phyloP scores from a whole-genome alignment of 2,329 filamentous ascomycete genomes.

The Pseudogymnoascus sp. region DNA sequence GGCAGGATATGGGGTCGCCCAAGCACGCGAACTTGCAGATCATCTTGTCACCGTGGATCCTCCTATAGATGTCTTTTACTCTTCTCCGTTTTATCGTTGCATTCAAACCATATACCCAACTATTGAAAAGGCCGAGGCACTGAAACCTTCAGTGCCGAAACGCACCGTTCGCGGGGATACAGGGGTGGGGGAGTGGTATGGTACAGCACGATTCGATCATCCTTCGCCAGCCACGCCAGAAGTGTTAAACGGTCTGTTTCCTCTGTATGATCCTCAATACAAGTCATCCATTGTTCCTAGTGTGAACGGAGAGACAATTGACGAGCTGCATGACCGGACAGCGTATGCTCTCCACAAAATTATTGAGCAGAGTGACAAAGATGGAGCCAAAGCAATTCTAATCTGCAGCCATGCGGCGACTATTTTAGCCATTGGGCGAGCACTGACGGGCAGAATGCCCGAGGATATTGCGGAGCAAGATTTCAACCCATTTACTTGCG shows the following conservation, averaged over 20 bases:
- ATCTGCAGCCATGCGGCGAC: conserved; percentile 86
- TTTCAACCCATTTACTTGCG: conserved; percentile 78
- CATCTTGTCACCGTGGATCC: conserved; percentile 57
- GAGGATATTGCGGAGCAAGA: conserved; percentile 65
- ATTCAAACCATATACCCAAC: conserved; percentile 75
- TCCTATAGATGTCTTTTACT: conserved; percentile 70
- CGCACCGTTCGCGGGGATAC: conserved; percentile 47
- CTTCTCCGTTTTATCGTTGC: conserved; percentile 79
- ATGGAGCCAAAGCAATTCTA: conserved; percentile 62
- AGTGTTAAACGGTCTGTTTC: conserved; percentile 61
- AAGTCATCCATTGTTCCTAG: conserved; percentile 59
- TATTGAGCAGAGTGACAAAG: conserved; percentile 64
- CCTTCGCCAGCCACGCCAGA: conserved; percentile 63
- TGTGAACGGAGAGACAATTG: conserved; percentile 69
- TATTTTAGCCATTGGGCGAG: conserved; percentile 78
- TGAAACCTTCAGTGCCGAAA: conserved; percentile 17
- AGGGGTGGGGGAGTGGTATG: conserved; percentile 81
- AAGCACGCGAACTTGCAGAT: conserved; percentile 68
- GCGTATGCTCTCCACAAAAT: conserved; percentile 63
- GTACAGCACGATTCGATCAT: conserved; percentile 75
- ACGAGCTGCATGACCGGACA: conserved; percentile 71
- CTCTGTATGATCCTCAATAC: conserved; percentile 50
- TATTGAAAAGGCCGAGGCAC: conserved; percentile 39
- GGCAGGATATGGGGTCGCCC: conserved; percentile 76
- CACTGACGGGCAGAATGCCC: conserved; percentile 72